These are phyloP conservation scores for Sporobolomyces pararoseus DNA, from an alignment of 768 basidiomycete genomes.

Conservation along the genomic window DNA sequence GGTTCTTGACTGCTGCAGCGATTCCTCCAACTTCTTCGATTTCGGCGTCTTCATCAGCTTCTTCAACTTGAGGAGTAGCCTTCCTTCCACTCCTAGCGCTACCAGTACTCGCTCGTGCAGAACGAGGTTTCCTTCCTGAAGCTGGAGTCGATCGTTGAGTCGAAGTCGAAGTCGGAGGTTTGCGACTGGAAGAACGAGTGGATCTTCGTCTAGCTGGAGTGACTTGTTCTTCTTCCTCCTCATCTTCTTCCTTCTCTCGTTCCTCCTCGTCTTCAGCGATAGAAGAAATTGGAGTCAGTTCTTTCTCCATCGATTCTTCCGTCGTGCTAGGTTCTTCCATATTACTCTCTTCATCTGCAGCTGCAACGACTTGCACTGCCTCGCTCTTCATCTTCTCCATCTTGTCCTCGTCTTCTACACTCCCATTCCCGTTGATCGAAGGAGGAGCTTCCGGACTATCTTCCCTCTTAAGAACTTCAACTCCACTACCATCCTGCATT, in stretches of 20 bases:
- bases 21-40: constrained; percentile 11
- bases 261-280: neutral
- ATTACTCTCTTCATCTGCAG: neutral
- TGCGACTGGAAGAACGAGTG: neutral
- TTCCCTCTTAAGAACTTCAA: neutral
- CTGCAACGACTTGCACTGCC: neutral
- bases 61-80: neutral
- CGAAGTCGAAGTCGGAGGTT: neutral
- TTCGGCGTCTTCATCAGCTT: neutral
- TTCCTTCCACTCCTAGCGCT: neutral
- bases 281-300: neutral
- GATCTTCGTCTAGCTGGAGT: constrained; percentile 5
- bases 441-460: constrained; percentile 13
- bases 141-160: neutral
- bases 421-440: constrained; percentile 1
- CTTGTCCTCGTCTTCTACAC: neutral
- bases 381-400: neutral
- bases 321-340: constrained; percentile 7
- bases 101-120: neutral
- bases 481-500: constrained; percentile 6
- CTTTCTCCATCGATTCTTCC: constrained; percentile 11
- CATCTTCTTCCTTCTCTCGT: neutral
- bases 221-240: neutral
- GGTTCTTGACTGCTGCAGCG: constrained; percentile 23
- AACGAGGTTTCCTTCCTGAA: neutral